Base-by-base conservation (phyloP, 768 basidiomycete species). In the Saitozyma podzolica region DNA sequence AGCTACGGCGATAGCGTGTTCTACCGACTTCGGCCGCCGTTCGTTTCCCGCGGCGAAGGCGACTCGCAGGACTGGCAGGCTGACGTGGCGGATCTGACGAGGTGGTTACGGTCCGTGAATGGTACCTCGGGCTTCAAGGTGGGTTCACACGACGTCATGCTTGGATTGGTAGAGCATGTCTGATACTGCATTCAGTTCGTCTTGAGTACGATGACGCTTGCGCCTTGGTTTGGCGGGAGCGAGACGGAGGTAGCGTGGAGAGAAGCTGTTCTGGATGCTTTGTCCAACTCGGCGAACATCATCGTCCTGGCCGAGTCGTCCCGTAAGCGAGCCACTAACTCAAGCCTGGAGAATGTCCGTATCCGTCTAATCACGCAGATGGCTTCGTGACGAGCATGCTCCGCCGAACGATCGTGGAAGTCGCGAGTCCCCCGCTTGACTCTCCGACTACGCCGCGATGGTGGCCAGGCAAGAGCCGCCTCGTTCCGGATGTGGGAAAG, bases 41-140 rank as follows among this genome's bases (percentile, higher is more conserved):
- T 50, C 11, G 50, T 50, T 8, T 51, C 50, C 17, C 45, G 43
- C 29, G 51, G 40, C 16, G 56, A 62, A 11, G 50, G 51, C 19
- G 56, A 62, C n/a, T 56, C 65, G 0, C 50, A 55, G 16, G 66
- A 63, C 56, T 67, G 62, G 66, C 43, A 48, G 40, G 62, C 58
- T 6, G 62, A 67, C 39, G 42, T 61, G 11, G 49, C 56, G 42
- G 54, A 40, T 39, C 45, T 67, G n/a, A 45, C 49, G 47, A 56
- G 11, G 14, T 63, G 62, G 62, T 29, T 61, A 8, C 19, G 9
- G 17, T 39, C 39, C 13, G 59, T 63, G n/a, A 64, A 67, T 40
- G 54, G 52, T 6, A 67, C 66, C 3, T 43, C 48, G n/a, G 40
- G 48, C 10, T 63, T 67, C 62, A 67, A 67, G 57, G 60, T 62